Evolutionary conservation across 1,139 yeast genomes (phyloP).

Genomic region (Diutina rugosa): DNA sequence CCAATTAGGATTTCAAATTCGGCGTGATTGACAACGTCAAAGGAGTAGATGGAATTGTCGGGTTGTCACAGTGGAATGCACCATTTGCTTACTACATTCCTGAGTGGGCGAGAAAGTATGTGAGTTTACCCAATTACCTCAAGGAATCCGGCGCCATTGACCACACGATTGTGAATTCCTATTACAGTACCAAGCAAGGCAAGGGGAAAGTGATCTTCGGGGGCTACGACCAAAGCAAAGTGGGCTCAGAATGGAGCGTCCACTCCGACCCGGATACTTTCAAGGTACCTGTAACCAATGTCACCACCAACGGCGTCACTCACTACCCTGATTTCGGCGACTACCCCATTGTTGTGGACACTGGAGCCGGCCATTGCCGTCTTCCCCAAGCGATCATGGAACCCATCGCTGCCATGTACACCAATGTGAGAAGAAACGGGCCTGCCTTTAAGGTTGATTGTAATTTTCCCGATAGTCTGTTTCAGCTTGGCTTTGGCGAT

Average conservation of each 20-base stretch:
- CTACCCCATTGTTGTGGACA: neutral
- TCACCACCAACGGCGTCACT: neutral
- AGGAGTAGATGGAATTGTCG: neutral
- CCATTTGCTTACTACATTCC: neutral
- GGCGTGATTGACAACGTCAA: no score
- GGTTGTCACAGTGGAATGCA: neutral
- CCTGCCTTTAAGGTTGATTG: neutral
- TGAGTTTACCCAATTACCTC: neutral
- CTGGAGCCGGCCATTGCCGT: neutral
- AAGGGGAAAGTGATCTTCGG: constrained; percentile 1
- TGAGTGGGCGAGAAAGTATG: neutral
- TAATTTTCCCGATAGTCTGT: neutral
- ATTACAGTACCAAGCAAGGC: neutral
- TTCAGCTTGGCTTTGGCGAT: constrained; percentile 3
- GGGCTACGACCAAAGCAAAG: neutral
- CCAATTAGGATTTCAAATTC: no score
- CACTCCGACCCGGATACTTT: neutral
- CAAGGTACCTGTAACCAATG: neutral
- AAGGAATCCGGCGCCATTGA: neutral
- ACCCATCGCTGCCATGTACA: no score
- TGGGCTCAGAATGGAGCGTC: neutral
- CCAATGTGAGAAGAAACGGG: neutral
- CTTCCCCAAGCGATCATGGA: neutral
- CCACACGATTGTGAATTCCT: neutral
- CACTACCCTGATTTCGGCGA: neutral